These are phyloP conservation scores for Flaveria bidentis DNA, from an alignment of 129 eudicot species.

Conservation along the genomic window DNA sequence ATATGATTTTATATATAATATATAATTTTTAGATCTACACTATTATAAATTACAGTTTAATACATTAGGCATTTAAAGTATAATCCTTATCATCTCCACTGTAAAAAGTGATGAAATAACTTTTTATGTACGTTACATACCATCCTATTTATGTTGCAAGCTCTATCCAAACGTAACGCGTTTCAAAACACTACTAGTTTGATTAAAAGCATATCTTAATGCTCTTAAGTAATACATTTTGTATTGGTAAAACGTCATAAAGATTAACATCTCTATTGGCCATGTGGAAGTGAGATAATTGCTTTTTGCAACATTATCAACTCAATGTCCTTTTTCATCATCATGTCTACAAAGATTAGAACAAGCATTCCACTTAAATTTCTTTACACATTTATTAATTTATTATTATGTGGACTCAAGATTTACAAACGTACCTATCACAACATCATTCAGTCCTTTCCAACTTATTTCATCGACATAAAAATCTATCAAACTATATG, in stretches of 20 bases:
- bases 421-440: background rate
- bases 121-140: no score
- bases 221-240: no score
- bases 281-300: background rate
- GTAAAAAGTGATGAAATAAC: no score
- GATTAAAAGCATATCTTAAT: no score
- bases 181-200: no score
- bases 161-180: no score
- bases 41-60: no score
- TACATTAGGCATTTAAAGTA: no score
- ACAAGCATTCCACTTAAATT: conserved; percentile 20
- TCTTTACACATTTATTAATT: background rate
- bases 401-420: background rate
- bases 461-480: background rate
- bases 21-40: no score
- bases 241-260: background rate
- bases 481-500: background rate
- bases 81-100: no score
- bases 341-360: conserved; percentile 26
- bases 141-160: no score
- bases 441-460: conserved; percentile 1
- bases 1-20: no score
- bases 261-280: background rate
- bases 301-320: background rate
- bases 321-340: conserved; percentile 23